Evolutionary conservation across 805 yeast genomes (phyloP).

Genomic region (Saccharomycodes ludwigii): DNA sequence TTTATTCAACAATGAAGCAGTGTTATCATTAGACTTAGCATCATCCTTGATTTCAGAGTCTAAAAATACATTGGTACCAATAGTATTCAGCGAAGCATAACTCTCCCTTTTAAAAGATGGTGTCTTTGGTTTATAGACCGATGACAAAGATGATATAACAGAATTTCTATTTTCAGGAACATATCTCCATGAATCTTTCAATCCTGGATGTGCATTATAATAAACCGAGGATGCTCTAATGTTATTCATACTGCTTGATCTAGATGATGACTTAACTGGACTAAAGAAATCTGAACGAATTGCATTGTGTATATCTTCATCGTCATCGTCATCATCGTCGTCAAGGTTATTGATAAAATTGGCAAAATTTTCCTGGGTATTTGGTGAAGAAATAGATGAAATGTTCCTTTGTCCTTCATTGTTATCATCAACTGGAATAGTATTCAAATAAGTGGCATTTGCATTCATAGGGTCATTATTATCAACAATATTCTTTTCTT

Average conservation of each 20-base stretch:
- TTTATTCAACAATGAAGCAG: constrained; percentile 23
- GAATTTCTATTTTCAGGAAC: constrained; percentile 16
- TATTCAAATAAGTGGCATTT: constrained; percentile 15
- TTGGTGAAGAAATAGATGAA: not conserved
- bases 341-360: constrained; percentile 19
- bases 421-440: constrained; percentile 5
- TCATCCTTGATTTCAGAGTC: constrained; percentile 50
- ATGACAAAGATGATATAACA: not conserved
- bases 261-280: constrained; percentile 9
- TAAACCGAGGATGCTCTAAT: constrained; percentile 23
- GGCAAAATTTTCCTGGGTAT: constrained; percentile 3
- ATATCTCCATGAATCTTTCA: constrained; percentile 49
- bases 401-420: constrained; percentile 2
- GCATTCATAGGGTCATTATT: constrained; percentile 7
- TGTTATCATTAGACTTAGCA: constrained; percentile 31
- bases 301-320: constrained; percentile 26
- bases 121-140: constrained; percentile 1
- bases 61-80: constrained; percentile 45
- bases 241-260: constrained; percentile 5
- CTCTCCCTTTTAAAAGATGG: constrained; percentile 40
- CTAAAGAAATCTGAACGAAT: constrained; percentile 16
- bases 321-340: constrained; percentile 28
- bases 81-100: constrained; percentile 64
- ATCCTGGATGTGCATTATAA: constrained; percentile 22
- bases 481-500: constrained; percentile 19